Evolutionary conservation across 192 early-diverging fungal species (phyloP).

Genomic region (Coemansia furcata): DNA sequence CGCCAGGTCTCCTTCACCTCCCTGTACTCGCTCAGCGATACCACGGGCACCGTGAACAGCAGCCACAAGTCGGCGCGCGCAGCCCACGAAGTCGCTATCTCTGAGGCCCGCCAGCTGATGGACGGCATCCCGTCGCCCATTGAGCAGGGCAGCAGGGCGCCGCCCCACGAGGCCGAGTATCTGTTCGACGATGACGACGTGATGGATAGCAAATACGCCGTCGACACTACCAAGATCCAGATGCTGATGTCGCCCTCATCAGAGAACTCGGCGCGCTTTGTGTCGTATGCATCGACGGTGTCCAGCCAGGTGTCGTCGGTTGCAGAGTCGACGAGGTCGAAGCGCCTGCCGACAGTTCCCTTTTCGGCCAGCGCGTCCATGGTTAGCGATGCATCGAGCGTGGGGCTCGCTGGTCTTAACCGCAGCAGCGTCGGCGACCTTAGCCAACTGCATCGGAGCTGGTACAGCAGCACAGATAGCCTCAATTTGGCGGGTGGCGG

Average conservation of each 20-base stretch:
- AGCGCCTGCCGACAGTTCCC: constrained; percentile 18
- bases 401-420: constrained; percentile 21
- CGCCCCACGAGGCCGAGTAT: constrained; percentile 47
- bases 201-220: background rate
- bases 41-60: constrained; percentile 11
- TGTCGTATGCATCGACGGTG: constrained; percentile 32
- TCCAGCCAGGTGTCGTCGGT: constrained; percentile 33
- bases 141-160: constrained; percentile 9
- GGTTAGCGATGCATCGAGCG: constrained; percentile 32
- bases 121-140: constrained; percentile 49
- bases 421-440: constrained; percentile 37
- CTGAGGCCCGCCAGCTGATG: constrained; percentile 44
- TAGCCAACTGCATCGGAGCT: constrained; percentile 40
- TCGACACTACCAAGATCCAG: constrained; percentile 25
- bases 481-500: constrained; percentile 35
- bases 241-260: constrained; percentile 44
- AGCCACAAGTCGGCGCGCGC: constrained; percentile 9
- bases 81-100: constrained; percentile 38
- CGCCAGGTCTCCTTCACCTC: constrained; percentile 32
- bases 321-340: constrained; percentile 16
- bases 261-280: constrained; percentile 36
- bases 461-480: constrained; percentile 53
- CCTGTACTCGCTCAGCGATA: constrained; percentile 43
- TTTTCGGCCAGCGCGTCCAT: constrained; percentile 27
- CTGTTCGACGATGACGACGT: constrained; percentile 42